Percentiles rank a stretch among this genome's conserved stretches.
Evolutionary conservation across 1,284 basidiomycete species (phyloP).

Genomic region (Wallemia ichthyophaga): DNA sequence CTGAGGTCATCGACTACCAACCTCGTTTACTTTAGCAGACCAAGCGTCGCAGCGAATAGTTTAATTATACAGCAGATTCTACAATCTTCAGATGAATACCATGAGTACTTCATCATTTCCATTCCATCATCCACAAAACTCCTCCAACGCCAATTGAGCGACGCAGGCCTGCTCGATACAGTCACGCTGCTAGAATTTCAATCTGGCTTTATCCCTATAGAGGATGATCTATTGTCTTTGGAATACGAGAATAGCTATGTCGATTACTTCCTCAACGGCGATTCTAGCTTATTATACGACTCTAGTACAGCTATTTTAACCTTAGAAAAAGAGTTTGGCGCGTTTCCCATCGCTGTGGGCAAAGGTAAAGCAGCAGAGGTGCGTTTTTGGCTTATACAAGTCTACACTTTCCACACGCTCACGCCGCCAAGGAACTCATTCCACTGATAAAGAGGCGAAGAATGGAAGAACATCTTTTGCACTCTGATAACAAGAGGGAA

Average conservation of each 20-base stretch:
- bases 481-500: not conserved
- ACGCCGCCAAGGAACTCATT: not conserved
- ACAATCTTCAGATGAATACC: slow-evolving; percentile 4
- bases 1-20: slow-evolving; percentile 56
- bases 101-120: slow-evolving; percentile 63
- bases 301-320: not conserved
- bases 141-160: slow-evolving; percentile 50
- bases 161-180: slow-evolving; percentile 73
- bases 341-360: not conserved
- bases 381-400: not conserved
- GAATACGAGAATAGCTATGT: slow-evolving; percentile 29
- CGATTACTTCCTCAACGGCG: not conserved
- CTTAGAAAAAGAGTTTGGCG: slow-evolving; percentile 1
- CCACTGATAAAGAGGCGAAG: not conserved
- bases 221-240: slow-evolving; percentile 62
- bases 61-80: slow-evolving; percentile 18
- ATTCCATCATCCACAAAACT: slow-evolving; percentile 67
- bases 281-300: not conserved
- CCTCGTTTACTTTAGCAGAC: slow-evolving; percentile 75
- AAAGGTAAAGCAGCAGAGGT: not conserved
- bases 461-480: not conserved
- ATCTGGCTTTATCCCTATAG: slow-evolving; percentile 71
- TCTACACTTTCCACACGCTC: not conserved
- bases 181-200: slow-evolving; percentile 58
- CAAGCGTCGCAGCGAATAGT: slow-evolving; percentile 53